Conservation (phyloP, 2,329 filamentous ascomycete genomes). For the Penicillium hesseltinei region DNA sequence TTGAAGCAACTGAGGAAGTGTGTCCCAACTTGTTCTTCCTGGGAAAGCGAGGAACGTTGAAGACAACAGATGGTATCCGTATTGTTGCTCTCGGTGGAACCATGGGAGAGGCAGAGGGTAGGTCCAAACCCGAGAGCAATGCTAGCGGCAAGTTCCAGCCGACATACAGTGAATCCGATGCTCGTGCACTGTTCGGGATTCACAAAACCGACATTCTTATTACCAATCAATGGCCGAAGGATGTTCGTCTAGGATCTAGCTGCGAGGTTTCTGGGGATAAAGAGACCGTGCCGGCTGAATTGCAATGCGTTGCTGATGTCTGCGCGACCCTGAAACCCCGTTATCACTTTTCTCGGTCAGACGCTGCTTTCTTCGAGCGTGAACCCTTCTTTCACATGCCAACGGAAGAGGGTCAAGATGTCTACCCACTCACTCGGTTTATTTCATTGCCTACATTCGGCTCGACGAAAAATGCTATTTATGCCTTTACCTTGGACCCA, state of each 20-base stretch:
- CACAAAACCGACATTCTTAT: conserved; percentile 82
- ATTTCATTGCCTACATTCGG: conserved; percentile 80
- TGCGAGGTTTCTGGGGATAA: conserved; percentile 52
- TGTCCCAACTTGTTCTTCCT: conserved; percentile 91
- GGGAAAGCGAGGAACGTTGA: conserved; percentile 80
- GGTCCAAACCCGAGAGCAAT: conserved; percentile 33
- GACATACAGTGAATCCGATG: conserved; percentile 73
- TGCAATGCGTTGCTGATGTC: conserved; percentile 73
- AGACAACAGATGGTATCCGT: conserved; percentile 82
- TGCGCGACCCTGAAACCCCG: conserved; percentile 78
- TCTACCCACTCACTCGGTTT: conserved; percentile 73
- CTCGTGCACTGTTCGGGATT: conserved; percentile 70
- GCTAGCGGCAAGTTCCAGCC: conserved; percentile 69
- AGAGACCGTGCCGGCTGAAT: conserved; percentile 51
- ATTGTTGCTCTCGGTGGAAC: conserved; percentile 83
- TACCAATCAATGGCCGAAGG: conserved; percentile 80
- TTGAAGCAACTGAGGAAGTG: conserved; percentile 70
- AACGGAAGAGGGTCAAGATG: conserved; percentile 49
- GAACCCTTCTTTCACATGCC: conserved; percentile 81
- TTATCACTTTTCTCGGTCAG: conserved; percentile 79
- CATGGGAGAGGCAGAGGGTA: conserved; percentile 37
- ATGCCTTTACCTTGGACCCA: conserved; percentile 66
- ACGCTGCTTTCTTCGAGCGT: conserved; percentile 76
- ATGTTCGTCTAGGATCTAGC: conserved; percentile 64
- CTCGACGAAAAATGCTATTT: conserved; percentile 66